A percentile compares a stretch with the other conserved stretches of the same genome.
These are phyloP conservation scores for Pneumocystis jirovecii DNA, from an alignment of 1,139 yeast species.

Conservation along the genomic window DNA sequence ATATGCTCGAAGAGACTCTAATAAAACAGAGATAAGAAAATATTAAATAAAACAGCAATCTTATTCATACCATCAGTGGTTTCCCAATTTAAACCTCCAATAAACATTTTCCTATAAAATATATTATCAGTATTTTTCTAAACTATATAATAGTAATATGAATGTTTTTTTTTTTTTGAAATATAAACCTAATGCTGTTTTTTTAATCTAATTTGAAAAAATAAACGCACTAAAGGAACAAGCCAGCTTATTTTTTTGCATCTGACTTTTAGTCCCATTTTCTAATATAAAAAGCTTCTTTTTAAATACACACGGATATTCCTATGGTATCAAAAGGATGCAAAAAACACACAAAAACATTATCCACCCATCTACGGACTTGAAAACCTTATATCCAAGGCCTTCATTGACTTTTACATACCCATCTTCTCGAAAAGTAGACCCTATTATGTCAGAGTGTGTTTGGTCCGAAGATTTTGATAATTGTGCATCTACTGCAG, in stretches of 20 bases:
- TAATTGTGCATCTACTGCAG: background rate
- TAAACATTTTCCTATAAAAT: slow-evolving; percentile 74
- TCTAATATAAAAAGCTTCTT: background rate
- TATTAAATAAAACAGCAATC: slow-evolving; percentile 16
- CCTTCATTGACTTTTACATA: background rate
- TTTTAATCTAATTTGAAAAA: background rate
- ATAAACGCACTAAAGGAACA: background rate
- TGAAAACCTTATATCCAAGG: background rate
- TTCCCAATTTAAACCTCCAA: slow-evolving; percentile 98
- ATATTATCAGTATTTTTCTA: slow-evolving; percentile 29
- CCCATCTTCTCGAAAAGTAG: background rate
- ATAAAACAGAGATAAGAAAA: background rate
- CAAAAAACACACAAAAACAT: background rate
- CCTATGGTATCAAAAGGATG: background rate
- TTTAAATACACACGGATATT: background rate
- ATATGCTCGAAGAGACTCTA: slow-evolving; percentile 45
- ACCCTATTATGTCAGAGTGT: background rate
- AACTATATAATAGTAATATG: slow-evolving; percentile 20
- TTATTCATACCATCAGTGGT: slow-evolving; percentile 55
- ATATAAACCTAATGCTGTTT: background rate
- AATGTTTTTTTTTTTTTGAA: background rate
- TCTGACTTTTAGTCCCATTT: background rate
- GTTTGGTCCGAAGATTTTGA: background rate
- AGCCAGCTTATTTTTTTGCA: background rate
- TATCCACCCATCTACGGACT: background rate